Base-by-base conservation (phyloP, 768 basidiomycete genomes). In the Boletus reticuloceps region DNA sequence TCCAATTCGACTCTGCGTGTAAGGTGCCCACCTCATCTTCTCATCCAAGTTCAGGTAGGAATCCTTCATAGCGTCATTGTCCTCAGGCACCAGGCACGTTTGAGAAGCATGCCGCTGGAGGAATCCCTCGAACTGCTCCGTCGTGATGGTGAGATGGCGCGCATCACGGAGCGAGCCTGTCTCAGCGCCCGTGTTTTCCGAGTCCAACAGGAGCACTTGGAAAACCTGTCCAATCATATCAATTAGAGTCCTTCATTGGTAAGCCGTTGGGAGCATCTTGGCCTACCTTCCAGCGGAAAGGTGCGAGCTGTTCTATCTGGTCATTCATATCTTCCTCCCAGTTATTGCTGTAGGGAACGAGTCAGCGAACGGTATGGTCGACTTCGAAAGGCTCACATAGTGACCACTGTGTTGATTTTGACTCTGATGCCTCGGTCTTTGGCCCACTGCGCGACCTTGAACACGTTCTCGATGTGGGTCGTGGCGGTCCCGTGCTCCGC, bases 261-360 rank as follows among this genome's bases (percentile, higher is more conserved):
- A 29, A 29, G 27, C 27, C 27, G 8, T 13, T 13, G 12, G 2
- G 12, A 5, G 29, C 4, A 19, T 4, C 45, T 19, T 10, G 10
- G 13, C 49, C 0, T 58, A 72, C 76, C 68, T 77, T 77, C 75
- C 75, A 77, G 14, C 75, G 74, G 50, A 66, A 67, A 0, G 75
- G 75, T 0, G 54, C 58, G 19, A 75, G 58, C 20, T 69, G 58
- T 43, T 65, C 60, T 7, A 77, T 74, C 32, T 65, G 61, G 6
- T 70, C 67, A 25, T 73, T 75, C 75, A 76, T 77, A 8, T 76
- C 74, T 50, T 76, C 74, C 14, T 74, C 54, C 66, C 69, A 73
- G 47, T 76, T 76, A 16, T 71, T 65, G 9, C 73, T 75, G 27
- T 12, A 19, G n/a, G 10, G 2, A 31, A 29, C 1, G 17, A 10